Base-by-base conservation (phyloP, 1,284 basidiomycete genomes). In the Trametes polyzona region DNA sequence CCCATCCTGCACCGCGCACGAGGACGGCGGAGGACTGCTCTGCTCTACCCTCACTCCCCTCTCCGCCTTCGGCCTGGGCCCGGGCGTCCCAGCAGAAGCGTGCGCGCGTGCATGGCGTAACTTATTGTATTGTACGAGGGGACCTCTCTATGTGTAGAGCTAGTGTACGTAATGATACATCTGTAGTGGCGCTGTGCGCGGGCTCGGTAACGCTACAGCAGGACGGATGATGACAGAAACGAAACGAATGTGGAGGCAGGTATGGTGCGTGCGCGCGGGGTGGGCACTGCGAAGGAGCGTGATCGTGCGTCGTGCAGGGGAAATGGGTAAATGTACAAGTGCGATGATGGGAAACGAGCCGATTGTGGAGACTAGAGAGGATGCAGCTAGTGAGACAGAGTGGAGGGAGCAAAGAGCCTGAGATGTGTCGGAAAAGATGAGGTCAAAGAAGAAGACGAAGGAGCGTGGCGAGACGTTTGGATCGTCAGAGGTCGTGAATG, bases 91-190 rank as follows among this genome's bases (percentile, higher is more conserved):
- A n/a, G n/a, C n/a, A n/a, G n/a, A n/a, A n/a, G n/a, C 35, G 21
- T 16, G 23, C 24, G 36, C 26, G 47, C 36, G 32, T 47, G 46
- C 16, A 30, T 12, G 47, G 17, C 52, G 52, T 48, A 54, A 54
- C 37, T 54, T 54, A 48, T 54, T 32, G 37, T 47, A 54, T 27
- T 54, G 52, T 54, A 54, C 52, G 46, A 54, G 27, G 26, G 52
- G 37, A 47, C n/a, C n/a, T n/a, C n/a, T 54, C 37, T 48, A 54
- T 42, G 17, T 40, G 44, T 54, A 47, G 52, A 54, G 52, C 52
- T 47, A 54, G 44, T 48, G 52, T 54, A 54, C 52, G 52, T 54
- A 54, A 54, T 37, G 52, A 54, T 54, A 54, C 52, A 54, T 39
- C 52, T 41, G 44, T 47, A 35, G 44, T 33, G 39, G 41, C 44